These are phyloP conservation scores for Ulota crispa DNA, from an alignment of 225 moss, liverwort and hornwort genomes.

Conservation along the genomic window DNA sequence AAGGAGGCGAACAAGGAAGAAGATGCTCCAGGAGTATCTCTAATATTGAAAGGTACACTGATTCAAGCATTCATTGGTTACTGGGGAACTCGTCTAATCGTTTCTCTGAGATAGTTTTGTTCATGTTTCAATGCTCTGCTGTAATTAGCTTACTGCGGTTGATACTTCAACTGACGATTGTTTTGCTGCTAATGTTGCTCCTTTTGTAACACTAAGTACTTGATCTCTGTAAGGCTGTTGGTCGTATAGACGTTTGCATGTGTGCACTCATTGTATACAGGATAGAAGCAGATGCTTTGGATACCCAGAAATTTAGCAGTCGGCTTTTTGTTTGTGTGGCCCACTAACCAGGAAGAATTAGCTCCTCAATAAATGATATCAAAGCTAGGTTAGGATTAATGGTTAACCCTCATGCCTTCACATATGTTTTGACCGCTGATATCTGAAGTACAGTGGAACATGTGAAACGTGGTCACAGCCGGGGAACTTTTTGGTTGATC, in stretches of 20 bases:
- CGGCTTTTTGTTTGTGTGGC: background rate
- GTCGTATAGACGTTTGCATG: background rate
- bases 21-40: slow-evolving; percentile 22
- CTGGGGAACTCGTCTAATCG: background rate
- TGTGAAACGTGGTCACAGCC: background rate
- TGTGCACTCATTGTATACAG: background rate
- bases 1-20: slow-evolving; percentile 27
- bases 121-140: background rate
- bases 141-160: background rate
- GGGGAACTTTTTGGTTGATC: background rate
- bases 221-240: background rate
- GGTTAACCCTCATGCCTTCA: background rate
- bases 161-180: background rate
- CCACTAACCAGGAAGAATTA: background rate
- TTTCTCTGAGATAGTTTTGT: background rate
- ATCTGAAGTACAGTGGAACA: background rate
- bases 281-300: background rate
- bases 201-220: background rate
- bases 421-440: background rate
- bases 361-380: background rate
- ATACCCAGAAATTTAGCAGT: background rate
- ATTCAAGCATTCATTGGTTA: background rate
- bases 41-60: slow-evolving; percentile 22
- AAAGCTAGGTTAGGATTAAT: slow-evolving; percentile 2
- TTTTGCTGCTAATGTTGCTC: background rate